Evolutionary conservation across 208 protist genomes (phyloP).

Genomic region (Acanthamoeba healyi): DNA sequence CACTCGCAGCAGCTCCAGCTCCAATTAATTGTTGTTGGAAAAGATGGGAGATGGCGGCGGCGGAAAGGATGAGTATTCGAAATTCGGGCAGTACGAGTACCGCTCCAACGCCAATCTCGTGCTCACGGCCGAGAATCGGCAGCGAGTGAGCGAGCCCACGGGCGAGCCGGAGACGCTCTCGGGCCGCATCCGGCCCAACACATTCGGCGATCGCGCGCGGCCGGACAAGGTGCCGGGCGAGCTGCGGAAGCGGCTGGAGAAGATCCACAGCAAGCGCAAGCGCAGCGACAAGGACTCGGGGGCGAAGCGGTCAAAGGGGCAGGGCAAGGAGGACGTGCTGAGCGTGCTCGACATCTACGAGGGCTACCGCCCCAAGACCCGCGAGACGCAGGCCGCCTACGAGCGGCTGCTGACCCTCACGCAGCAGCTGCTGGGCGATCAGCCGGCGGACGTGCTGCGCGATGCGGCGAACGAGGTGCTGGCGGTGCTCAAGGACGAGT

Average conservation of each 20-base stretch:
- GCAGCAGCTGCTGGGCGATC: constrained; percentile 88
- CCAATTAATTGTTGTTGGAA: background rate
- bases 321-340: constrained; percentile 33
- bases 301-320: background rate
- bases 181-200: constrained; percentile 44
- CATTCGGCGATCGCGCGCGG: constrained; percentile 63
- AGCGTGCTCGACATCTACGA: constrained; percentile 69
- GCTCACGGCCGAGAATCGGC: constrained; percentile 78
- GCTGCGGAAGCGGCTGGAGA: constrained; percentile 50
- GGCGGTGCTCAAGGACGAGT: constrained; percentile 91
- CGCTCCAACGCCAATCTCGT: constrained; percentile 84
- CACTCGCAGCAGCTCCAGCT: background rate
- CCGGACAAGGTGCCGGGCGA: constrained; percentile 52
- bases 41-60: background rate
- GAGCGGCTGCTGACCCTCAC: constrained; percentile 90
- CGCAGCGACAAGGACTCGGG: background rate
- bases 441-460: constrained; percentile 91
- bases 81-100: constrained; percentile 63
- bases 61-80: constrained; percentile 43
- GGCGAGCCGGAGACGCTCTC: constrained; percentile 83
- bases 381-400: constrained; percentile 89
- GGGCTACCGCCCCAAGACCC: constrained; percentile 89
- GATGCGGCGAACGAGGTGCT: constrained; percentile 93
- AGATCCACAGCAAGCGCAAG: constrained; percentile 63
- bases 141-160: constrained; percentile 80